These are phyloP conservation scores for Dactylis glomerata DNA, from an alignment of 176 grass and related monocot species.

Conservation along the genomic window DNA sequence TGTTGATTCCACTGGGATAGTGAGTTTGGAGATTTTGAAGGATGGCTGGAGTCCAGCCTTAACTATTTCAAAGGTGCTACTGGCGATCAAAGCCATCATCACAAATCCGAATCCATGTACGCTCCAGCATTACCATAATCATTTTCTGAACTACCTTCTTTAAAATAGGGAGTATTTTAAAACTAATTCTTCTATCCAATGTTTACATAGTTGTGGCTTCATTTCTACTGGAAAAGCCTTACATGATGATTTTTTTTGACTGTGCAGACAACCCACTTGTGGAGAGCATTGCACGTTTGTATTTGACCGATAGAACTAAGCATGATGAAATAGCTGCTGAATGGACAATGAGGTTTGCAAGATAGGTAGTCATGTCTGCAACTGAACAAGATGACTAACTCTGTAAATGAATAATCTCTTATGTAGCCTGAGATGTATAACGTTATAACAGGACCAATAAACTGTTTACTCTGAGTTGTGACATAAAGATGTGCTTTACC, in stretches of 20 bases:
- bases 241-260: slow-evolving; percentile 30
- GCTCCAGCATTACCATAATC: background rate
- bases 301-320: slow-evolving; percentile 63
- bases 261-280: slow-evolving; percentile 53
- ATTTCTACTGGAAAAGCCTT: background rate
- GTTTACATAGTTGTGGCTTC: background rate
- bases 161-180: background rate
- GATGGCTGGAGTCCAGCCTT: slow-evolving; percentile 83
- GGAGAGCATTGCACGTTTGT: slow-evolving; percentile 56
- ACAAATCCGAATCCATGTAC: slow-evolving; percentile 87
- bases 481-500: slow-evolving; percentile 26
- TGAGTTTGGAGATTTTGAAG: slow-evolving; percentile 73
- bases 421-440: slow-evolving; percentile 22
- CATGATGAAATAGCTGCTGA: slow-evolving; percentile 86
- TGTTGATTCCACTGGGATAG: slow-evolving; percentile 49
- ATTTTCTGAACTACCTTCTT: slow-evolving; percentile 21
- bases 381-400: slow-evolving; percentile 18
- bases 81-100: slow-evolving; percentile 75
- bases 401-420: slow-evolving; percentile 27
- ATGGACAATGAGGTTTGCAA: slow-evolving; percentile 86
- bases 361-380: slow-evolving; percentile 44
- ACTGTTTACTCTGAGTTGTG: slow-evolving; percentile 31
- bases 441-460: slow-evolving; percentile 14
- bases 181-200: slow-evolving; percentile 9
- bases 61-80: slow-evolving; percentile 86